Percentiles rank a stretch among this genome's conserved stretches.
These are phyloP conservation scores for Xenoacremonium recifei DNA, from an alignment of 2,329 filamentous ascomycete species.

Conservation along the genomic window DNA sequence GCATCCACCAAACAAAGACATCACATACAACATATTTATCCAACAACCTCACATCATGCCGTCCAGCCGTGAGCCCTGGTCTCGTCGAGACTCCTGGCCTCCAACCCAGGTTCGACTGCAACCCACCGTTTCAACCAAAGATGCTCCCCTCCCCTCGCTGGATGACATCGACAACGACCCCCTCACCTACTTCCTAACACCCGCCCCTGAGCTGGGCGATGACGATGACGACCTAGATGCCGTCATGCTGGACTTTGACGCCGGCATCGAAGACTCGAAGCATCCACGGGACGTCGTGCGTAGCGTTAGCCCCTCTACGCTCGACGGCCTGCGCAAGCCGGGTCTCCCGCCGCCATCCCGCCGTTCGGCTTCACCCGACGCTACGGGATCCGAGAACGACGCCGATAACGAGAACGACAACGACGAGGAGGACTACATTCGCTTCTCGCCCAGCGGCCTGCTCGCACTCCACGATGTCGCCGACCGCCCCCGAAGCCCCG, in stretches of 20 bases:
- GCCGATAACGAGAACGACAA: slow-evolving; percentile 46
- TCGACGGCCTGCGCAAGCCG: slow-evolving; percentile 49
- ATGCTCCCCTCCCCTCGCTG: slow-evolving; percentile 41
- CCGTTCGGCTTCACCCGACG: slow-evolving; percentile 25
- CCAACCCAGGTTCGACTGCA: slow-evolving; percentile 49
- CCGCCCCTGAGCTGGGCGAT: slow-evolving; percentile 42
- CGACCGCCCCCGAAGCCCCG: slow-evolving; percentile 30
- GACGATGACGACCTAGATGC: slow-evolving; percentile 40
- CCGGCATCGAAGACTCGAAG: slow-evolving; percentile 53
- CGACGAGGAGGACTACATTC: slow-evolving; percentile 51
- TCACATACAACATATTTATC: slow-evolving; percentile 15
- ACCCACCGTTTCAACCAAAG: slow-evolving; percentile 38
- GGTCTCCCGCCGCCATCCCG: slow-evolving; percentile 25
- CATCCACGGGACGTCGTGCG: slow-evolving; percentile 46
- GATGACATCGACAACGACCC: slow-evolving; percentile 53
- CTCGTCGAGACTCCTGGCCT: slow-evolving; percentile 49
- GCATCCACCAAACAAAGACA: too few relatives aligned
- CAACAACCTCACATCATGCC: too few relatives aligned
- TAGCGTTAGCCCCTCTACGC: slow-evolving; percentile 56
- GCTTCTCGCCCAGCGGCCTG: slow-evolving; percentile 41
- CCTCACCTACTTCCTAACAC: slow-evolving; percentile 56
- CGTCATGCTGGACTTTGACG: slow-evolving; percentile 53
- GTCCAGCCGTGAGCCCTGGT: slow-evolving; percentile 28
- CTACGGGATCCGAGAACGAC: slow-evolving; percentile 39
- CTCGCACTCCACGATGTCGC: slow-evolving; percentile 44